Base-by-base conservation (phyloP, 2,329 filamentous ascomycete genomes). In the Pezicula neosporulosa region DNA sequence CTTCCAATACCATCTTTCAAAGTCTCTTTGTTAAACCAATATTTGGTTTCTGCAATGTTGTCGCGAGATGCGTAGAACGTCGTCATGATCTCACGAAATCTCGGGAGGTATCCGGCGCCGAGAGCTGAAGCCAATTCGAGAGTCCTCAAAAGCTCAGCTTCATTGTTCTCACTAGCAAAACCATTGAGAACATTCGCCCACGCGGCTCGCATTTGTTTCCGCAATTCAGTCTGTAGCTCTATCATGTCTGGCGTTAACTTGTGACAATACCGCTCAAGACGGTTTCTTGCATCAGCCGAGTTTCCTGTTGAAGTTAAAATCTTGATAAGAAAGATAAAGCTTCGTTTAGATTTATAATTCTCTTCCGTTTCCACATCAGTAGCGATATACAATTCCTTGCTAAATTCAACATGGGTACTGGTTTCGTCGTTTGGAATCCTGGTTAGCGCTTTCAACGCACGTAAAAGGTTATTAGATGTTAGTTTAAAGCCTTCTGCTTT, bases 41-140 rank as follows among this genome's bases (percentile, higher is more conserved):
- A 65, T 62, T 87, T 85, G 3, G 85, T 85, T 54, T 81, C 78
- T n/a, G 75, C 66, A 4, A 86, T 63, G 44, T 82, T 72, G 57
- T 84, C 72, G 42, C 74, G 75, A 12, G 72, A 66, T 1, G 85
- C 80, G 60, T 85, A 90, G 59, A 86, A 87, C 0, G 67, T 68
- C 3, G 85, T 77, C 65, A 94, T 73, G 33, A 79, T 66, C 51
- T 75, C 66, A 58, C 85, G 77, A 47, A 82, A 65, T 3, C 63
- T 59, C 3, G 70, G 65, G 49, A 72, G 71, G 55, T 75, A 79
- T 13, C 70, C 65, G 7, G 80, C 52, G 1, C 73, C 74, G 5
- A 74, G 66, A 10, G 71, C 67, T 49, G 78, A 70, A 38, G 85
- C 72, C 43, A 81, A 72, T 8, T 77, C 66, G 1, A 81, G 69